Percentiles rank a stretch among this genome's conserved stretches.
phyloP scores from a whole-genome alignment of 495 filamentous ascomycete genomes.

The Hamigera avellanea region DNA sequence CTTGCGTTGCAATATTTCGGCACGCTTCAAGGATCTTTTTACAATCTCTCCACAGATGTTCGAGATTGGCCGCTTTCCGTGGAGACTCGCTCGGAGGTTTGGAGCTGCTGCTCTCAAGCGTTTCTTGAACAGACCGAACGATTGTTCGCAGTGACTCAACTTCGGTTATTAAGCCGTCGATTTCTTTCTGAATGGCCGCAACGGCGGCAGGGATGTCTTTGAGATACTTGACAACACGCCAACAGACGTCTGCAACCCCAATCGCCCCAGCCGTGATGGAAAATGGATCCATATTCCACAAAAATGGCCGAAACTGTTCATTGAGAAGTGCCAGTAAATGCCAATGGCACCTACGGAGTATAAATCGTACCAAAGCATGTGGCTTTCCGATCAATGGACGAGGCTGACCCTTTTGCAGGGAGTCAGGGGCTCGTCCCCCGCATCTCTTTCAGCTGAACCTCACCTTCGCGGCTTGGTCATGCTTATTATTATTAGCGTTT shows the following conservation, averaged over 20 bases:
- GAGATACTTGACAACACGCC: slow-evolving; percentile 6
- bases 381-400: no score
- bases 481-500: no score
- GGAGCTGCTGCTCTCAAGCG: background rate
- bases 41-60: slow-evolving; percentile 4
- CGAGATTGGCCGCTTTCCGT: slow-evolving; percentile 2
- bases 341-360: no score
- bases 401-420: no score
- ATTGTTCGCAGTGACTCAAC: slow-evolving; percentile 2
- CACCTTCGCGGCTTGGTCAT: no score
- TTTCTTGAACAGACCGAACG: background rate
- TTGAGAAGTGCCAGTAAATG: no score
- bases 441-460: no score
- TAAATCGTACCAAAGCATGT: no score
- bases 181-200: slow-evolving; percentile 5
- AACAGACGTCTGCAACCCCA: slow-evolving; percentile 8
- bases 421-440: no score
- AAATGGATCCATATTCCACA: slow-evolving; percentile 7
- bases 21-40: slow-evolving; percentile 2
- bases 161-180: slow-evolving; percentile 3
- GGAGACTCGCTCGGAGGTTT: background rate
- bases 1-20: slow-evolving; percentile 1
- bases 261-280: slow-evolving; percentile 10
- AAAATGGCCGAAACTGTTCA: background rate
- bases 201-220: slow-evolving; percentile 5